Conservation (phyloP, 768 basidiomycete genomes). For the Lactarius psammicola region DNA sequence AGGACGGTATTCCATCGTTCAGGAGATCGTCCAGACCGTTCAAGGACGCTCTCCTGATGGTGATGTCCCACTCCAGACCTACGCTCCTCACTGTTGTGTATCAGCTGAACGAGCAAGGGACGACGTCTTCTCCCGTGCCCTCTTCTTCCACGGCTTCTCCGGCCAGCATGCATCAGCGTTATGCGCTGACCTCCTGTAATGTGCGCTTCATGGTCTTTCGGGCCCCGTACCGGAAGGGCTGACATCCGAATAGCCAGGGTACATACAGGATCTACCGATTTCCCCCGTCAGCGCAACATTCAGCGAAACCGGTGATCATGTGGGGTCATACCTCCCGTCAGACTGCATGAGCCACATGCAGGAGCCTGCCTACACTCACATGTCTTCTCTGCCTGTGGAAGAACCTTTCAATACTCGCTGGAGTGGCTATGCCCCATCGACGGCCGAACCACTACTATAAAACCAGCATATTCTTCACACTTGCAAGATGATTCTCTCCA, state of each 20-base stretch:
- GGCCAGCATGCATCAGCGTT: slow-evolving; percentile 22
- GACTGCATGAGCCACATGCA: slow-evolving; percentile 14
- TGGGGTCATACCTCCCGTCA: slow-evolving; percentile 20
- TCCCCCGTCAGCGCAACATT: slow-evolving; percentile 31
- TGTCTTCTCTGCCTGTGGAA: slow-evolving; percentile 20
- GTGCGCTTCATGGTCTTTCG: slow-evolving; percentile 13
- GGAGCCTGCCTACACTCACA: slow-evolving; percentile 18
- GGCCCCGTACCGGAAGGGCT: neutral
- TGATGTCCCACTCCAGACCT: slow-evolving; percentile 15
- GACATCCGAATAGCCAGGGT: slow-evolving; percentile 23
- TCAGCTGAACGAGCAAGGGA: slow-evolving; percentile 30
- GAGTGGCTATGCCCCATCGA: slow-evolving; percentile 20
- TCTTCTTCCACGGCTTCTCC: slow-evolving; percentile 26
- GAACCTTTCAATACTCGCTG: slow-evolving; percentile 26
- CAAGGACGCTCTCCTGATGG: slow-evolving; percentile 19
- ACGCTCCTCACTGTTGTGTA: slow-evolving; percentile 33
- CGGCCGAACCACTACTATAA: slow-evolving; percentile 20
- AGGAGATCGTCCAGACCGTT: slow-evolving; percentile 48
- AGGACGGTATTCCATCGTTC: slow-evolving; percentile 61
- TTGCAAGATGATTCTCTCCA: slow-evolving; percentile 14
- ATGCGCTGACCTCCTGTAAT: slow-evolving; percentile 23
- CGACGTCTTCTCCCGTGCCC: slow-evolving; percentile 21
- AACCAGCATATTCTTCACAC: slow-evolving; percentile 10
- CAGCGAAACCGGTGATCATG: slow-evolving; percentile 25
- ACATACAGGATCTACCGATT: slow-evolving; percentile 30